phyloP scores from a whole-genome alignment of 2,329 filamentous ascomycete genomes.

The Apiospora kogelbergensis region DNA sequence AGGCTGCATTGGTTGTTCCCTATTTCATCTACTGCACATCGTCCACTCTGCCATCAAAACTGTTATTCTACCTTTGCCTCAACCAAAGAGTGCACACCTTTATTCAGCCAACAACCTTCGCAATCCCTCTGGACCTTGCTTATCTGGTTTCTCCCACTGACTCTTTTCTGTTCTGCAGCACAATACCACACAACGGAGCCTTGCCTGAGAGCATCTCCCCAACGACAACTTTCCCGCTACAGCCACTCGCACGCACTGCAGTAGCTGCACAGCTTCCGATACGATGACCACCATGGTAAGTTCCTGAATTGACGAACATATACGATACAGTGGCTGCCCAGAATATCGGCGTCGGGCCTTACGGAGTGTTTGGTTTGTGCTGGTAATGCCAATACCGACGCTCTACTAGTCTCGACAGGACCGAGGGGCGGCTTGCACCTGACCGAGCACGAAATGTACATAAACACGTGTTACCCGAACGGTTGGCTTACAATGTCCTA shows the following conservation, averaged over 20 bases:
- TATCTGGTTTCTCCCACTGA: background rate
- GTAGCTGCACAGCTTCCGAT: constrained; percentile 13
- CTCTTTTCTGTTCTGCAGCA: background rate
- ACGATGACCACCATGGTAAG: constrained; percentile 37
- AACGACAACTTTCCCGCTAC: constrained; percentile 2
- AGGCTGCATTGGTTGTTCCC: background rate
- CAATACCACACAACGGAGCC: background rate
- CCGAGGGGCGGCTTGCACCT: background rate
- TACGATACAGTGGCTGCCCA: background rate
- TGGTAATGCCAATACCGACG: background rate
- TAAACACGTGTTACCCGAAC: background rate
- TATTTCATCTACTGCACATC: background rate
- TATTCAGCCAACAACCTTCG: background rate
- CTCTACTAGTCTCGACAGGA: background rate
- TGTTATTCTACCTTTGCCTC: background rate
- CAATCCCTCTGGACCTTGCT: background rate
- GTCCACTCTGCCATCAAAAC: background rate
- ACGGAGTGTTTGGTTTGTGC: background rate
- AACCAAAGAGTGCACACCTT: background rate
- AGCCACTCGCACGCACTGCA: constrained; percentile 20
- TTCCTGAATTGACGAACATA: background rate
- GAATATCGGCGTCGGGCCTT: background rate
- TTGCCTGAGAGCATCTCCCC: background rate
- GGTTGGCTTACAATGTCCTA: constrained; percentile 34
- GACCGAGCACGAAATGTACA: background rate